Percentiles rank a stretch among this genome's conserved stretches.
These are phyloP conservation scores for Aeschynomene evenia DNA, from an alignment of 306 rosid species.

Conservation along the genomic window DNA sequence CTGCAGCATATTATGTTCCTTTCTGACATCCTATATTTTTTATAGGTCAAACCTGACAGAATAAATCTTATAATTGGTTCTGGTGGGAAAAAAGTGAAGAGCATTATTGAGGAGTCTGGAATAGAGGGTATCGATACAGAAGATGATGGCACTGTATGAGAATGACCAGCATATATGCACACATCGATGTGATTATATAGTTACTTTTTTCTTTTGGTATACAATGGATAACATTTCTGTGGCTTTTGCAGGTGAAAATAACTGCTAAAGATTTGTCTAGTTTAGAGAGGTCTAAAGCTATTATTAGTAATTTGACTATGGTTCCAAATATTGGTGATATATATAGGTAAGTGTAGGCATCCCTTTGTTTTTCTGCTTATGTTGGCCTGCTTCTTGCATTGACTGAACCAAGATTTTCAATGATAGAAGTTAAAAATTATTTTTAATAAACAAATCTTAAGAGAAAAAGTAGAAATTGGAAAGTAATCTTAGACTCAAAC, in stretches of 20 bases:
- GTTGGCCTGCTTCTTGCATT: slow-evolving; percentile 21
- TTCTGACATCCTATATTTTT: slow-evolving; percentile 27
- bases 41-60: slow-evolving; percentile 78
- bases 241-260: slow-evolving; percentile 81
- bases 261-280: slow-evolving; percentile 74
- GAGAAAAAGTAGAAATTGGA: background rate
- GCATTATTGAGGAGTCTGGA: slow-evolving; percentile 93
- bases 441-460: background rate
- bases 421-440: background rate
- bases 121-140: slow-evolving; percentile 76
- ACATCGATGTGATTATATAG: slow-evolving; percentile 3
- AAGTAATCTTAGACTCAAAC: background rate
- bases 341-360: slow-evolving; percentile 75
- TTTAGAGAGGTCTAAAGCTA: slow-evolving; percentile 81
- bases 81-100: slow-evolving; percentile 95
- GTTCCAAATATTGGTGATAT: slow-evolving; percentile 90
- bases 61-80: slow-evolving; percentile 80
- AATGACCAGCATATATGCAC: slow-evolving; percentile 23
- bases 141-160: slow-evolving; percentile 81
- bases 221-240: background rate
- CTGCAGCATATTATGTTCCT: slow-evolving; percentile 27
- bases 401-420: background rate
- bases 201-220: slow-evolving; percentile 2
- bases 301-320: slow-evolving; percentile 81
- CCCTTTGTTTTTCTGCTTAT: slow-evolving; percentile 14